Evolutionary conservation across 352 stramenopile species (phyloP).

Genomic region (Globisporangium viniferum): DNA sequence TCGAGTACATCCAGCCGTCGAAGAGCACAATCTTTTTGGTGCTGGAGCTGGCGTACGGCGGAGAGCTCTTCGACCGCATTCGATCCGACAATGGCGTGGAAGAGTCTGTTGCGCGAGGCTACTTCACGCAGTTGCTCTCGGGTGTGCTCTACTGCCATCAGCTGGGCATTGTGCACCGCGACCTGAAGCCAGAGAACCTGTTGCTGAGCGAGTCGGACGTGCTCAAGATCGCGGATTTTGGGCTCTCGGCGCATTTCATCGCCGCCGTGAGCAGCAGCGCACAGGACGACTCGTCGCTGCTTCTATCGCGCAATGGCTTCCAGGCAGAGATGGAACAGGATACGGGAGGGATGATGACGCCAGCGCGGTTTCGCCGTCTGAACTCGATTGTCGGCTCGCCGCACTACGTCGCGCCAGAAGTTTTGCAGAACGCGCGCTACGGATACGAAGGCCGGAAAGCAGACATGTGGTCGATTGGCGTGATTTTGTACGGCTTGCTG

Average conservation of each 20-base stretch:
- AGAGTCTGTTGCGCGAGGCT: conserved; percentile 76
- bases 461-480: conserved; percentile 92
- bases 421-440: conserved; percentile 87
- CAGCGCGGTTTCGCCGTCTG: conserved; percentile 74
- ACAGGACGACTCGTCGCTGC: conserved; percentile 25
- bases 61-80: conserved; percentile 94
- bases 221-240: conserved; percentile 95
- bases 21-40: conserved; percentile 94
- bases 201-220: conserved; percentile 88
- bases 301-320: conserved; percentile 6
- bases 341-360: conserved; percentile 14
- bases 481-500: conserved; percentile 92
- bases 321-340: conserved; percentile 32
- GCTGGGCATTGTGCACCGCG: conserved; percentile 91
- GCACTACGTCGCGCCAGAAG: conserved; percentile 96
- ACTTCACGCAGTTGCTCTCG: conserved; percentile 88
- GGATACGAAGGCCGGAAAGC: conserved; percentile 91
- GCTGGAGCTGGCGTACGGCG: conserved; percentile 87
- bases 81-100: conserved; percentile 79
- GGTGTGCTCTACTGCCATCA: conserved; percentile 91
- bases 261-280: conserved; percentile 52
- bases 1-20: conserved; percentile 94
- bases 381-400: conserved; percentile 96
- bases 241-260: conserved; percentile 91
- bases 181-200: conserved; percentile 97